Evolutionary conservation across 768 basidiomycete species (phyloP), one percentile per base, ranked within the genome.

Genomic region (Astraeus odoratus): DNA sequence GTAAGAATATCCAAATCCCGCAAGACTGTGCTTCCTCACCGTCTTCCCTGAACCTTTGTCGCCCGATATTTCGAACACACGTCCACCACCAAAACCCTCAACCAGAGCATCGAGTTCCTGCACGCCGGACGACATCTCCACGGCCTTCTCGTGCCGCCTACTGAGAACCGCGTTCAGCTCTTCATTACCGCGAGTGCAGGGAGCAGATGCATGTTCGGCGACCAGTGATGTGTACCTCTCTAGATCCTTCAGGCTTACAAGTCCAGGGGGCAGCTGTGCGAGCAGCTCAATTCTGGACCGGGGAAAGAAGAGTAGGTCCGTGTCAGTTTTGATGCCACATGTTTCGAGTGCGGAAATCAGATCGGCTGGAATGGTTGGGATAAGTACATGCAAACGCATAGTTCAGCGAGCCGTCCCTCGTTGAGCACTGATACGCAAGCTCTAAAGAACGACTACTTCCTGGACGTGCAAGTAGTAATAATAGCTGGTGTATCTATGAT

Each of bases 21-120:
- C 24, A 3, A 25, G 45, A 9, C 39, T 35, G 6, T 18, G n/a
- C 41, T 24, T 29, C 43, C 78, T 48, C 57, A 86, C 87, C 47
- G 81, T 78, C 71, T 86, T 88, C 26, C 84, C 85, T 12, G 80
- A 76, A 6, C 67, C 71, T 56, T 63, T 71, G 16, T 78, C 75
- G 8, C 86, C 87, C 23, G 84, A 80, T 29, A 89, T 68, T 54
- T 89, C 85, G 40, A 85, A 66, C 12, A 89, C 68, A 19, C 71
- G 70, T 37, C 71, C 65, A 16, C 67, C 65, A n/a, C 68, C 68
- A 42, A 83, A 69, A 1, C 75, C 75, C 20, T 58, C 60, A 16
- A 85, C 63, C 9, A 85, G 57, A 10, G 56, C 57, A 54, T 86
- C 83, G 20, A 86, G 62, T 36, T 68, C 67, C 3, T 57, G 58